Evolutionary conservation across 768 basidiomycete genomes (phyloP).

Genomic region (Astraeus odoratus): DNA sequence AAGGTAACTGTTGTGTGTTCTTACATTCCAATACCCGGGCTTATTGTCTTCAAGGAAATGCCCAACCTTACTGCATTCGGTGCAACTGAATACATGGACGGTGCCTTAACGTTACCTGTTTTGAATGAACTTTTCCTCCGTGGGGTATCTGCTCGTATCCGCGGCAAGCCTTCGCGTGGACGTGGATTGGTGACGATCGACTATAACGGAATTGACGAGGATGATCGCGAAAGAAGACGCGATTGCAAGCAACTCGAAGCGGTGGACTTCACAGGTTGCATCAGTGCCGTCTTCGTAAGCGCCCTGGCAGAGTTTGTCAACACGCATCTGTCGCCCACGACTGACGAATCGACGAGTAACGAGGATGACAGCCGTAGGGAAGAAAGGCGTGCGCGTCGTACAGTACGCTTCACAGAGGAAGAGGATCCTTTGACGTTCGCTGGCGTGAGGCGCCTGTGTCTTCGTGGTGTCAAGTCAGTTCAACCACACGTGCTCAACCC

Average conservation of each 20-base stretch:
- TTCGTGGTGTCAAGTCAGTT: constrained; percentile 79
- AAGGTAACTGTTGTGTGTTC: constrained; percentile 43
- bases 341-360: constrained; percentile 38
- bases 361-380: constrained; percentile 31
- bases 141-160: constrained; percentile 62
- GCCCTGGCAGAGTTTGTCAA: constrained; percentile 80
- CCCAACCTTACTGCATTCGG: constrained; percentile 83
- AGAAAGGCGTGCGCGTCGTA: constrained; percentile 27
- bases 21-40: constrained; percentile 4
- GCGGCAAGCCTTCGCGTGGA: constrained; percentile 63
- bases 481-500: constrained; percentile 58
- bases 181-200: constrained; percentile 45
- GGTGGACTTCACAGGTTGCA: constrained; percentile 90
- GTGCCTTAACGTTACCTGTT: constrained; percentile 77
- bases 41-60: constrained; percentile 55
- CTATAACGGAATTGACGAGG: constrained; percentile 58
- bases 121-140: constrained; percentile 88
- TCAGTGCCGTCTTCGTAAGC: constrained; percentile 83
- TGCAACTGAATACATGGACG: constrained; percentile 99
- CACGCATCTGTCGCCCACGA: constrained; percentile 44
- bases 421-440: constrained; percentile 60
- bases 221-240: constrained; percentile 65
- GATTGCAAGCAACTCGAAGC: constrained; percentile 80
- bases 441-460: constrained; percentile 67
- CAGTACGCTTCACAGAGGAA: constrained; percentile 28